These are phyloP conservation scores for Phytophthora fragariae DNA, from an alignment of 352 stramenopile genomes.

Conservation along the genomic window DNA sequence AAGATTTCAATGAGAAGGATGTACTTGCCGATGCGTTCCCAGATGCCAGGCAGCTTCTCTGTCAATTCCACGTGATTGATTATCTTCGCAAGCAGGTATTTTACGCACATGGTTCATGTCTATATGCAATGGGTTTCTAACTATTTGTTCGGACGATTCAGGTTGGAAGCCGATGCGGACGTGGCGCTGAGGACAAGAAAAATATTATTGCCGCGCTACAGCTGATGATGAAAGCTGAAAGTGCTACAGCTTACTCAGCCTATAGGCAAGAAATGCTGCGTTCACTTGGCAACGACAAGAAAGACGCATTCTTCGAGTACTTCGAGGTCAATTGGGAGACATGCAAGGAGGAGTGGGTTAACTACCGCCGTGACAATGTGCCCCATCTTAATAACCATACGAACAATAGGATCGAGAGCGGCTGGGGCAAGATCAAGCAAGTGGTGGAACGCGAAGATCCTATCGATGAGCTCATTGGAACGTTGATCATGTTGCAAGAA, in stretches of 20 bases:
- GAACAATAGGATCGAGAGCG: neutral
- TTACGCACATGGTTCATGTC: neutral
- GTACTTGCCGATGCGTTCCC: slow-evolving; percentile 18
- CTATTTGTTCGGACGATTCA: neutral
- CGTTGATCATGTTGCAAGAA: slow-evolving; percentile 26
- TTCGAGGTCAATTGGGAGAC: slow-evolving; percentile 20
- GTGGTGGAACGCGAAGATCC: neutral
- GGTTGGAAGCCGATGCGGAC: slow-evolving; percentile 6
- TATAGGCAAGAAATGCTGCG: neutral
- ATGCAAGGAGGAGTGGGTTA: slow-evolving; percentile 14
- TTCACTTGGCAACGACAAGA: slow-evolving; percentile 14
- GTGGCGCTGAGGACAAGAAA: neutral
- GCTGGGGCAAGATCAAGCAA: neutral
- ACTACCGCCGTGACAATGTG: neutral
- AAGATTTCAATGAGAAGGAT: slow-evolving; percentile 22
- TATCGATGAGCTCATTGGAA: neutral
- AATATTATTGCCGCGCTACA: slow-evolving; percentile 2
- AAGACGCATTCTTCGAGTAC: slow-evolving; percentile 13
- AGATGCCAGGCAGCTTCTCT: slow-evolving; percentile 16
- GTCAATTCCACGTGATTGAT: slow-evolving; percentile 25
- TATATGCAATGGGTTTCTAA: neutral
- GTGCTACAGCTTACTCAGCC: slow-evolving; percentile 2
- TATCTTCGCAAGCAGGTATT: slow-evolving; percentile 16
- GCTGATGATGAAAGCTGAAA: slow-evolving; percentile 18
- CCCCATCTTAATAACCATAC: neutral